Evolutionary conservation across 495 filamentous ascomycete species (phyloP).

Genomic region (Penicillium odoratum): DNA sequence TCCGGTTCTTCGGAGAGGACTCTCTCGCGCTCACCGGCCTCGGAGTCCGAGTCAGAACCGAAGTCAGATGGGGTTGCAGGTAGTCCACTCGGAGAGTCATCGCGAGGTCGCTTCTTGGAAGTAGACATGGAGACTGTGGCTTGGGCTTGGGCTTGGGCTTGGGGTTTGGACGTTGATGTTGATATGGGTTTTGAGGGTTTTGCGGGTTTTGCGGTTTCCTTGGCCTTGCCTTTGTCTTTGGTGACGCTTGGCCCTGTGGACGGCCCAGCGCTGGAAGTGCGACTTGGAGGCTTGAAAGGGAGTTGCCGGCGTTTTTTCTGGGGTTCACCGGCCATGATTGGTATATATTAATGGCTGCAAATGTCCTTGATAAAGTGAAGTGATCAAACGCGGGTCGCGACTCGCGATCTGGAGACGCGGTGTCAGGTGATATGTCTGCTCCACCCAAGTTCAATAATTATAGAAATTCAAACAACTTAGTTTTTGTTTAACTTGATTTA

Average conservation of each 20-base stretch:
- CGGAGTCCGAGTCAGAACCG: constrained; percentile 27
- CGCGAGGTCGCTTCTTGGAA: constrained; percentile 9
- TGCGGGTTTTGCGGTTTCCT: constrained; percentile 23
- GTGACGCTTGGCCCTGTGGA: constrained; percentile 8
- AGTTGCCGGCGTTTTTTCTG: constrained; percentile 45
- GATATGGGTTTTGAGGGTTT: constrained; percentile 10
- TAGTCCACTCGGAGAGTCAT: constrained; percentile 14
- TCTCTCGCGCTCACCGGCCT: constrained; percentile 18
- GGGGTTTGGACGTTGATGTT: constrained; percentile 16
- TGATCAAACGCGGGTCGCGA: constrained; percentile 1
- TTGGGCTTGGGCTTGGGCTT: constrained; percentile 14
- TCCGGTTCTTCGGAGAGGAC: constrained; percentile 38
- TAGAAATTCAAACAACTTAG: background rate
- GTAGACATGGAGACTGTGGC: constrained; percentile 17
- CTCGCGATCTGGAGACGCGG: constrained; percentile 24
- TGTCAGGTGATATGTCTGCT: constrained; percentile 33
- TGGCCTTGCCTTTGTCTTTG: constrained; percentile 26
- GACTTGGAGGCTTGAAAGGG: constrained; percentile 54
- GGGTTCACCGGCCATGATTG: constrained; percentile 40
- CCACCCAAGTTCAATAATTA: background rate
- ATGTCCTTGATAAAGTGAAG: background rate
- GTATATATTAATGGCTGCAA: background rate
- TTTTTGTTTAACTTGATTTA: too few species aligned
- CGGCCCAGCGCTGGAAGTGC: constrained; percentile 27
- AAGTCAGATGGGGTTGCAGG: constrained; percentile 18